Evolutionary conservation across 1,139 yeast genomes (phyloP).

Genomic region (Candida sp.): DNA sequence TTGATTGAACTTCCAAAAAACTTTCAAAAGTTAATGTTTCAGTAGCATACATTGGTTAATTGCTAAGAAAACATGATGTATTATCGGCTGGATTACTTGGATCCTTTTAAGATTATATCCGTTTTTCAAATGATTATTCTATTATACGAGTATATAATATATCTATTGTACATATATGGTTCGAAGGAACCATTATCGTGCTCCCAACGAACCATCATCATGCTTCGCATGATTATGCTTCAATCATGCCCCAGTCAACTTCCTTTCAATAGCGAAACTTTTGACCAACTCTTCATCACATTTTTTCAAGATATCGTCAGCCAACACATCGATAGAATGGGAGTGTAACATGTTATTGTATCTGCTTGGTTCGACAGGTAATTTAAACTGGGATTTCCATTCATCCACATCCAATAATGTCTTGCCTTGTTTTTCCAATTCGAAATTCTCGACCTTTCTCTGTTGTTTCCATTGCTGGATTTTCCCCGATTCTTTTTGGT

Average conservation of each 20-base stretch:
- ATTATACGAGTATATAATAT: no score
- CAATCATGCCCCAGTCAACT: slow-evolving; percentile 33
- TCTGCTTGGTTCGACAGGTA: slow-evolving; percentile 76
- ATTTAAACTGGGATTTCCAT: slow-evolving; percentile 65
- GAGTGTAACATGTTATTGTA: slow-evolving; percentile 69
- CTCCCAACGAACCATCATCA: background rate
- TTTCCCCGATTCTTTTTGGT: slow-evolving; percentile 68
- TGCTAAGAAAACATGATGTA: no score
- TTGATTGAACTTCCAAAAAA: no score
- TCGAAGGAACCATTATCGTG: no score
- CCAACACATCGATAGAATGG: slow-evolving; percentile 67
- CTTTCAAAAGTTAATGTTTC: no score
- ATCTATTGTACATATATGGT: background rate
- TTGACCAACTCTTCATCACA: slow-evolving; percentile 62
- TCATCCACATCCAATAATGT: slow-evolving; percentile 56
- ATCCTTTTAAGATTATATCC: no score
- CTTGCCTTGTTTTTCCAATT: slow-evolving; percentile 56
- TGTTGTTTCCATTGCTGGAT: slow-evolving; percentile 75
- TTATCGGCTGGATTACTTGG: no score
- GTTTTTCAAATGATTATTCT: no score
- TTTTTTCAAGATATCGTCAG: slow-evolving; percentile 63
- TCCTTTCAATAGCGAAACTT: slow-evolving; percentile 55
- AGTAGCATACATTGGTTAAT: no score
- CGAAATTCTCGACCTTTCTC: slow-evolving; percentile 65
- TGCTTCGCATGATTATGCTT: no score